A percentile compares a stretch with the other conserved stretches of the same genome.
phyloP scores from a whole-genome alignment of 2,329 filamentous ascomycete species.

The Drechmeria coniospora region DNA sequence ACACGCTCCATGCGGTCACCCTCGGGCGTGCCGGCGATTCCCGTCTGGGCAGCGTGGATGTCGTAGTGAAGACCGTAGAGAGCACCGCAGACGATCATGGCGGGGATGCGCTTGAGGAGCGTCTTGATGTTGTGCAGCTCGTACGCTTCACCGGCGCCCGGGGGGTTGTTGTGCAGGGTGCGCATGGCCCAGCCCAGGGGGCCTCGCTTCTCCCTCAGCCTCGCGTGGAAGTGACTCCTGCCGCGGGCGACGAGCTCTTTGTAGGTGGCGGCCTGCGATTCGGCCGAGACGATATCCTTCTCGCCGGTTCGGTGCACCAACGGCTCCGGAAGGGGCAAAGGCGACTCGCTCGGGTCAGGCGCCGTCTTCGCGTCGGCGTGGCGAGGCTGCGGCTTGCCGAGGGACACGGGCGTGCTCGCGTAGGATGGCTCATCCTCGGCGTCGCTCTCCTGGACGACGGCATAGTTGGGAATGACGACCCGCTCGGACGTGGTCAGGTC shows the following conservation, averaged over 20 bases:
- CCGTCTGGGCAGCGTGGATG: conserved; percentile 38
- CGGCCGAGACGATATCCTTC: no score
- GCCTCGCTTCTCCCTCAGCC: conserved; percentile 45
- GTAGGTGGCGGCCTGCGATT: conserved; percentile 38
- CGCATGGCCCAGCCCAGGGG: conserved; percentile 78
- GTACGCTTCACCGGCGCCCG: conserved; percentile 59
- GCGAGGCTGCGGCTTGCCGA: conserved; percentile 22
- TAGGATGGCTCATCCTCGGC: conserved; percentile 27
- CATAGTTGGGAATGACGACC: conserved; percentile 57
- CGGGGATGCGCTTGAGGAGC: conserved; percentile 50
- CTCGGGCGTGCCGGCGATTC: conserved; percentile 8
- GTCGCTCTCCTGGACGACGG: conserved; percentile 56
- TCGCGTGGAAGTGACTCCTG: conserved; percentile 42
- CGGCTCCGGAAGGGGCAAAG: no score
- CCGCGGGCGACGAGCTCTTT: conserved; percentile 43
- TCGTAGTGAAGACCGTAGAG: conserved; percentile 72
- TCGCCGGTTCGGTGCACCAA: no score
- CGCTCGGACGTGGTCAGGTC: conserved; percentile 33
- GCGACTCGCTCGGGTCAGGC: no score
- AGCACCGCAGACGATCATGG: conserved; percentile 43
- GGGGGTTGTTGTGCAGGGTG: conserved; percentile 55
- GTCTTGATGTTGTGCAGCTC: conserved; percentile 56
- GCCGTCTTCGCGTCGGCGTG: conserved; percentile 25
- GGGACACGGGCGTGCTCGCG: conserved; percentile 15
- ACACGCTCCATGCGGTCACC: conserved; percentile 28